phyloP scores from a whole-genome alignment of 2,329 filamentous ascomycete genomes.

The Verticillium klebahnii region DNA sequence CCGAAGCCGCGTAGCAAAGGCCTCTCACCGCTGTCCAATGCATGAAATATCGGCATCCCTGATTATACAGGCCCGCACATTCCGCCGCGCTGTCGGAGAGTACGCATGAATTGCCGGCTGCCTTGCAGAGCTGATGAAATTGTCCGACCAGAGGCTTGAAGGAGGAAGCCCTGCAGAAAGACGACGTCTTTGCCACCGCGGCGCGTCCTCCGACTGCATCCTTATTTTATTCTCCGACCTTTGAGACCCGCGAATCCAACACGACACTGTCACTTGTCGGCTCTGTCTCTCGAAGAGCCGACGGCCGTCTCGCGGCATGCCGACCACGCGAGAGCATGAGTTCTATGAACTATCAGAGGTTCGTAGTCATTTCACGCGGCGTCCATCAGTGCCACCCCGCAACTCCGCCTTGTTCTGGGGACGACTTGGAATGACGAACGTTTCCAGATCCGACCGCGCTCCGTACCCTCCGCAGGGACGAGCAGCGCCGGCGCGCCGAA shows the following conservation, averaged over 20 bases:
- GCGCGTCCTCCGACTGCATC: neutral
- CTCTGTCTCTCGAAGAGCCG: neutral
- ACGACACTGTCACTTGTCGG: neutral
- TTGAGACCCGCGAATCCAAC: neutral
- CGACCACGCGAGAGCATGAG: neutral
- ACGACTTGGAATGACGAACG: neutral
- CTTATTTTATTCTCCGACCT: conserved; percentile 3
- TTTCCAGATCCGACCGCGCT: neutral
- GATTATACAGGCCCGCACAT: neutral
- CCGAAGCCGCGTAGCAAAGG: neutral
- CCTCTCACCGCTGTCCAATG: neutral
- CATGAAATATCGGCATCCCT: neutral
- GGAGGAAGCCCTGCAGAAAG: neutral
- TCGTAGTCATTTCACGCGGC: neutral
- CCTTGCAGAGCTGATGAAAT: neutral
- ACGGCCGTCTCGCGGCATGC: neutral
- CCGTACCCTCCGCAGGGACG: neutral
- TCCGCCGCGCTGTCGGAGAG: neutral
- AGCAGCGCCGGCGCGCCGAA: neutral
- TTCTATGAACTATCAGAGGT: neutral
- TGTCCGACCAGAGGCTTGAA: neutral
- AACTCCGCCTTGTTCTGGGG: neutral
- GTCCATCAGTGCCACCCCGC: neutral
- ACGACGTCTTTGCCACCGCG: neutral
- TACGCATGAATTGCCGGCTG: neutral